Conservation (phyloP, 108 stramenopile genomes). For the Seminavis robusta region DNA sequence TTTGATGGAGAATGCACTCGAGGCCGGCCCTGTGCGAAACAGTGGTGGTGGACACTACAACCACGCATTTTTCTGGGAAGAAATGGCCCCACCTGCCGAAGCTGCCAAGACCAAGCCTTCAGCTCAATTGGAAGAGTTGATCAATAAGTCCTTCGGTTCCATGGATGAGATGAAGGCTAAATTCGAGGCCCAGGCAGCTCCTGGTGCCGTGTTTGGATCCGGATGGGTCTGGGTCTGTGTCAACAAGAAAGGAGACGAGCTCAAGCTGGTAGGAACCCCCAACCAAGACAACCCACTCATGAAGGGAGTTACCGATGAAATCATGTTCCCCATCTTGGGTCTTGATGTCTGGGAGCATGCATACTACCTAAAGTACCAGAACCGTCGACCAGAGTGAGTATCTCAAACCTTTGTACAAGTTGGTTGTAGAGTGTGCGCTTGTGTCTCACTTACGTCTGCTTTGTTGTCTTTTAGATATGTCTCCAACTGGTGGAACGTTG, state of each 20-base stretch:
- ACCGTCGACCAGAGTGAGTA: conserved; percentile 95
- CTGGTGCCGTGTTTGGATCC: conserved; percentile 93
- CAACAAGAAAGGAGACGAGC: conserved; percentile 71
- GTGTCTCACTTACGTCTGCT: background rate
- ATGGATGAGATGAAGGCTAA: conserved; percentile 86
- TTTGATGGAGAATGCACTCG: conserved; percentile 78
- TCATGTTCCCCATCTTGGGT: conserved; percentile 96
- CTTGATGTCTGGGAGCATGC: conserved; percentile 99
- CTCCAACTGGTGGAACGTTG: conserved; percentile 96
- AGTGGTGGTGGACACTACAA: conserved; percentile 99
- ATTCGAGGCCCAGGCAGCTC: conserved; percentile 87
- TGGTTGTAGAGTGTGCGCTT: background rate
- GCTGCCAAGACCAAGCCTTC: conserved; percentile 88
- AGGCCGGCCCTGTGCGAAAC: conserved; percentile 88
- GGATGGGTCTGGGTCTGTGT: conserved; percentile 97
- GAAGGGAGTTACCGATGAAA: conserved; percentile 89
- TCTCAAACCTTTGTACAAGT: background rate
- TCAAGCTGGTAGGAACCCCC: conserved; percentile 89
- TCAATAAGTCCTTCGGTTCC: conserved; percentile 86
- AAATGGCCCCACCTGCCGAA: conserved; percentile 86
- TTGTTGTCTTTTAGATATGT: conserved; percentile 19
- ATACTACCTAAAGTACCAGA: conserved; percentile 99
- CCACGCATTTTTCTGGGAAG: conserved; percentile 99
- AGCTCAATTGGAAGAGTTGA: conserved; percentile 64
- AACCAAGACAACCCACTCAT: conserved; percentile 98